Conservation (phyloP, 805 yeast species). For the Diddensiella santjacobensis region DNA sequence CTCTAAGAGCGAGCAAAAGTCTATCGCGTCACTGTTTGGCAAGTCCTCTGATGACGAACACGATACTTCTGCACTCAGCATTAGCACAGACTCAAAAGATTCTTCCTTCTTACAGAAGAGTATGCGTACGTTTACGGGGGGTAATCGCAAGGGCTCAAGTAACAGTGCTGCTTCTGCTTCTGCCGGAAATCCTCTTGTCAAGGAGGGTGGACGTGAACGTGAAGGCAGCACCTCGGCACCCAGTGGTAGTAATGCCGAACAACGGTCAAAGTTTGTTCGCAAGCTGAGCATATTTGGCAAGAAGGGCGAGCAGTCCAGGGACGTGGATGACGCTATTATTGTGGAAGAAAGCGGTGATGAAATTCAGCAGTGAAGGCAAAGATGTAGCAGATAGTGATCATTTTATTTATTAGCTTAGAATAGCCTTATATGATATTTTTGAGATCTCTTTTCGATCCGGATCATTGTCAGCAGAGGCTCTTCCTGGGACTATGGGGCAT, state of each 20-base stretch:
- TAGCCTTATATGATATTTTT: too few relatives aligned
- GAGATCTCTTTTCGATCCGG: too few relatives aligned
- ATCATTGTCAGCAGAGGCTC: too few relatives aligned
- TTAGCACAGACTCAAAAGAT: conserved; percentile 17
- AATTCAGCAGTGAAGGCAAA: background rate
- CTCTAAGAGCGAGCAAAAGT: conserved; percentile 17
- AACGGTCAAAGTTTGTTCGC: conserved; percentile 22
- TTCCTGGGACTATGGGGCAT: too few relatives aligned
- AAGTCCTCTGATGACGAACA: conserved; percentile 17
- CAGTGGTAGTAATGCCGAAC: background rate
- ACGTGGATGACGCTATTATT: conserved; percentile 12
- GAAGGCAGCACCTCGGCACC: background rate
- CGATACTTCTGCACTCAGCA: conserved; percentile 9
- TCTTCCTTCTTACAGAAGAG: conserved; percentile 21
- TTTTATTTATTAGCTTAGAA: too few relatives aligned
- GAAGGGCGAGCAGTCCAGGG: conserved; percentile 14
- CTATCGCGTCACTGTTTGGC: conserved; percentile 25
- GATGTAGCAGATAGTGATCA: too few relatives aligned
- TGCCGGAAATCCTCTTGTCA: background rate
- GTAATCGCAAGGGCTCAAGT: conserved; percentile 14
- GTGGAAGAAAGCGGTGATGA: conserved; percentile 1
- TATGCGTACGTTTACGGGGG: conserved; percentile 23
- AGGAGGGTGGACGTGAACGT: background rate
- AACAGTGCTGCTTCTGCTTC: conserved; percentile 12
- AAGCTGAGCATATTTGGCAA: conserved; percentile 25